A percentile compares a stretch with the other conserved stretches of the same genome.
Evolutionary conservation across 106 monocot species (phyloP).

Genomic region (Acorus gramineus): DNA sequence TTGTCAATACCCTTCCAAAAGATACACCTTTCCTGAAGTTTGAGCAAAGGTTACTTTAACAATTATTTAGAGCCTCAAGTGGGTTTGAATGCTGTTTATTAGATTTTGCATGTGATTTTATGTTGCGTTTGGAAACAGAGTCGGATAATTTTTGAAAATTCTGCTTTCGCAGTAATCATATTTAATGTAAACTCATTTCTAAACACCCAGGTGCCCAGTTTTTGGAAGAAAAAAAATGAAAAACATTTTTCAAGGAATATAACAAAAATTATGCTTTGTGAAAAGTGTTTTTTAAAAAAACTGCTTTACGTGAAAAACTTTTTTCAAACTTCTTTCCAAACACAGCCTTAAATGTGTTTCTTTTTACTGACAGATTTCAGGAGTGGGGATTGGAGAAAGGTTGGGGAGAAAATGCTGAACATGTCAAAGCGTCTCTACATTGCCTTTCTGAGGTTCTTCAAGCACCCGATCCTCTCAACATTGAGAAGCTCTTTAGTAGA

Average conservation of each 20-base stretch:
- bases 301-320: too few relatives aligned
- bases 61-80: too few relatives aligned
- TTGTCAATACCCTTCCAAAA: conserved; percentile 46
- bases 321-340: not conserved
- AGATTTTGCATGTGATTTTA: too few relatives aligned
- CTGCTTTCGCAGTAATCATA: too few relatives aligned
- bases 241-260: not conserved
- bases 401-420: conserved; percentile 84
- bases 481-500: conserved; percentile 76
- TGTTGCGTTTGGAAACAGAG: too few relatives aligned
- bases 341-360: too few relatives aligned
- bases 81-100: too few relatives aligned
- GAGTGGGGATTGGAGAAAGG: conserved; percentile 91
- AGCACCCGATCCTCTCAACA: conserved; percentile 67
- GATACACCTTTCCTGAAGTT: conserved; percentile 75
- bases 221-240: too few relatives aligned
- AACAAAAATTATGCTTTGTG: too few relatives aligned
- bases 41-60: conserved; percentile 52
- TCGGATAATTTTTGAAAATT: too few relatives aligned
- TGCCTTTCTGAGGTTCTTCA: conserved; percentile 87
- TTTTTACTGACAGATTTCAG: conserved; percentile 41
- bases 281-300: too few relatives aligned
- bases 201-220: not conserved
- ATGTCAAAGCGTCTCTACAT: conserved; percentile 56
- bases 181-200: too few relatives aligned